These are phyloP conservation scores for Quercus agrifolia DNA, from an alignment of 306 rosid genomes.

Conservation along the genomic window DNA sequence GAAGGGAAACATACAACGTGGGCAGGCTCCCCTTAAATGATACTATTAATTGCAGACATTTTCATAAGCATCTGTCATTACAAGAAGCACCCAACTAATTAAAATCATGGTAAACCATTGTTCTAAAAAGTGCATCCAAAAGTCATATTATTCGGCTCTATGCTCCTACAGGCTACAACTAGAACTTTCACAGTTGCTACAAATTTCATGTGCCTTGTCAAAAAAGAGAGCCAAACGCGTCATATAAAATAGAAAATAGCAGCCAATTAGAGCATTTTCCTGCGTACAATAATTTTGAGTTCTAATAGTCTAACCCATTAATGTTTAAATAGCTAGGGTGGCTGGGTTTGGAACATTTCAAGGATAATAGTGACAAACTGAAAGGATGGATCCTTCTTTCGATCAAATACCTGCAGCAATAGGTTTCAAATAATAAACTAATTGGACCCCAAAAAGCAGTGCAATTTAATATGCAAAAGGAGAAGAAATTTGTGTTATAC, in stretches of 20 bases:
- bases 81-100: background rate
- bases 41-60: background rate
- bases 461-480: slow-evolving; percentile 28
- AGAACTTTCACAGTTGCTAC: background rate
- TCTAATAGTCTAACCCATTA: background rate
- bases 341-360: slow-evolving; percentile 50
- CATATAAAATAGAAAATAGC: slow-evolving; percentile 6
- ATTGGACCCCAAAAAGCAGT: slow-evolving; percentile 39
- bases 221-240: background rate
- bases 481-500: slow-evolving; percentile 44
- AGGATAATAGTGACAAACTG: slow-evolving; percentile 63
- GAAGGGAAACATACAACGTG: too few relatives aligned
- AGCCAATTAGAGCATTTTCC: slow-evolving; percentile 18
- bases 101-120: background rate
- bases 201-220: slow-evolving; percentile 3
- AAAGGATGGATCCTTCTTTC: slow-evolving; percentile 62
- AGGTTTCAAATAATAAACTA: slow-evolving; percentile 40
- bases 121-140: slow-evolving; percentile 3
- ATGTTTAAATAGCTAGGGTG: slow-evolving; percentile 9
- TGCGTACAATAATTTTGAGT: background rate
- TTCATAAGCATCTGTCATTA: background rate
- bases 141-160: slow-evolving; percentile 25
- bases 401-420: slow-evolving; percentile 26
- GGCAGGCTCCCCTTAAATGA: background rate
- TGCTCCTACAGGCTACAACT: background rate